phyloP scores from a whole-genome alignment of 192 early-diverging fungal species.

The Coemansia sp. region DNA sequence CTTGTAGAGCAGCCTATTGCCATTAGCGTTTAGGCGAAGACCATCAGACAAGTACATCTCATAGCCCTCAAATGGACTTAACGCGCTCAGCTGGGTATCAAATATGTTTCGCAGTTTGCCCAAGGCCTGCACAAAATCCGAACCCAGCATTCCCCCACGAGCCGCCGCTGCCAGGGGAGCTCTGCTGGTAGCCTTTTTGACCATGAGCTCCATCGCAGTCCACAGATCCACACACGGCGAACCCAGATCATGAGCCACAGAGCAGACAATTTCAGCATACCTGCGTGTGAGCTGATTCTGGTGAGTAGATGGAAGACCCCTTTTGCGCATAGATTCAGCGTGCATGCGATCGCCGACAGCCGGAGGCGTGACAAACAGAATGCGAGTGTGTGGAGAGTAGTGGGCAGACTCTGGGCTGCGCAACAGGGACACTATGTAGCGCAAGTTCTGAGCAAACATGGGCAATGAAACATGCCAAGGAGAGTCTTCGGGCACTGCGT shows the following conservation, averaged over 20 bases:
- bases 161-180: conserved; percentile 6
- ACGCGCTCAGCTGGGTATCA: background rate
- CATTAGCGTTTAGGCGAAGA: conserved; percentile 56
- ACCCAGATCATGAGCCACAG: conserved; percentile 44
- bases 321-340: conserved; percentile 20
- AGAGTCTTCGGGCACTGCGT: conserved; percentile 56
- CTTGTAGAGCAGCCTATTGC: conserved; percentile 47
- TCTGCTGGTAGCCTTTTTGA: conserved; percentile 16
- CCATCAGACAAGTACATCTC: conserved; percentile 57
- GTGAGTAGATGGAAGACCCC: conserved; percentile 35
- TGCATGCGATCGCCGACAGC: conserved; percentile 59
- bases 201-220: conserved; percentile 41
- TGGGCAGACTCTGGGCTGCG: conserved; percentile 52
- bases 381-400: conserved; percentile 59
- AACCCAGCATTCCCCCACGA: background rate
- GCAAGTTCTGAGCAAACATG: conserved; percentile 61
- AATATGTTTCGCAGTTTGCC: background rate
- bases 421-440: conserved; percentile 58
- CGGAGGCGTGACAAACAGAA: conserved; percentile 73
- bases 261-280: conserved; percentile 55
- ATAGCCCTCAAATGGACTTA: conserved; percentile 27
- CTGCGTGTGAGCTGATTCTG: conserved; percentile 38
- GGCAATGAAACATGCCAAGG: conserved; percentile 63
- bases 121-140: background rate
- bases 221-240: conserved; percentile 37